These are phyloP conservation scores for Hermanozyma aechmeae DNA, from an alignment of 805 yeast species.

Conservation along the genomic window DNA sequence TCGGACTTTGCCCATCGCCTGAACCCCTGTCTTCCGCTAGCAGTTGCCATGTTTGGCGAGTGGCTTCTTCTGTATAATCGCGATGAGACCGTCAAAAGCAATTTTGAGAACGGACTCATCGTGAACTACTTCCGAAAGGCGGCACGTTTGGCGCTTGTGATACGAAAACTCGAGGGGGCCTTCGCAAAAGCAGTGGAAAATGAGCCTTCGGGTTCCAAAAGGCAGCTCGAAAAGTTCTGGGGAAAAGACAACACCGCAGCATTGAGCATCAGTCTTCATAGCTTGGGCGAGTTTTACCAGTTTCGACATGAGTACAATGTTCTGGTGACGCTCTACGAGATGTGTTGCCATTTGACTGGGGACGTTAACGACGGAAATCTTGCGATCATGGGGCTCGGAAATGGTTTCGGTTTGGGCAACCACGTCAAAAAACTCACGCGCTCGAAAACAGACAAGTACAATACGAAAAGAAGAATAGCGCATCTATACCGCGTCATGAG, in stretches of 20 bases:
- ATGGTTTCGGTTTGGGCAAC: slow-evolving; percentile 15
- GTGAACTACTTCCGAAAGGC: slow-evolving; percentile 13
- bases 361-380: slow-evolving; percentile 13
- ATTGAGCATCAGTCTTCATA: slow-evolving; percentile 8
- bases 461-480: slow-evolving; percentile 12
- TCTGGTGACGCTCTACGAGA: slow-evolving; percentile 14
- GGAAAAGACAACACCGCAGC: slow-evolving; percentile 11
- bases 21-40: slow-evolving; percentile 12
- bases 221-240: neutral
- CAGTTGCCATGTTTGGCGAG: slow-evolving; percentile 17
- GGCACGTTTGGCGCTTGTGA: slow-evolving; percentile 11
- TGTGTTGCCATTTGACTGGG: slow-evolving; percentile 12
- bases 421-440: slow-evolving; percentile 9
- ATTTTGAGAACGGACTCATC: slow-evolving; percentile 13
- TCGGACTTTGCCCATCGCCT: slow-evolving; percentile 8
- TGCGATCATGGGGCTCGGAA: slow-evolving; percentile 14
- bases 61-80: slow-evolving; percentile 14
- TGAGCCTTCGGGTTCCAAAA: too few species aligned
- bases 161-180: slow-evolving; percentile 4
- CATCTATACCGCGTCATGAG: slow-evolving; percentile 10
- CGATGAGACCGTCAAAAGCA: slow-evolving; percentile 7
- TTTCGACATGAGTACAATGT: slow-evolving; percentile 8
- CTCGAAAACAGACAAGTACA: slow-evolving; percentile 11
- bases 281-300: slow-evolving; percentile 14
- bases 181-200: slow-evolving; percentile 3